Base-by-base conservation (phyloP, 495 filamentous ascomycete species). In the Aspergillus funiculosus region DNA sequence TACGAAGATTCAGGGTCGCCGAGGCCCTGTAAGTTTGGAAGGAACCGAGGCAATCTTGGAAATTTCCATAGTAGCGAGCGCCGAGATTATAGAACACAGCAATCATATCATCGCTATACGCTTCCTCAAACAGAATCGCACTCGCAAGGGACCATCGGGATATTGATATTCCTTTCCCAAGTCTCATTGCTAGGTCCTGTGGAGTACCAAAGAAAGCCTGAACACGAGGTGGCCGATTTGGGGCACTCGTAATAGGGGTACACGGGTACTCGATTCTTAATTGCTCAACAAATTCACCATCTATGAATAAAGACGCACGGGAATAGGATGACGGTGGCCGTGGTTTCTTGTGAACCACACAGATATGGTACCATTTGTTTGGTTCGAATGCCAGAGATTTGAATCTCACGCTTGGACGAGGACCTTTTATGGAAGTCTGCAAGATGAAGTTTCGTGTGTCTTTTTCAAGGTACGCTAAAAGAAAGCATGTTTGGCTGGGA, bases 21-120 rank as follows among this genome's bases (percentile, higher is more conserved):
- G 94, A 96, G n/a, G 94, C 89, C 49, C 83, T 83, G 59, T 97
- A 98, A 0, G 92, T 98, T 58, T 96, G 90, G 57, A 98, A 95
- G 11, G 90, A 91, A 7, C 92, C 92, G 15, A 98, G 73, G 50
- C 88, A 89, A 59, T 98, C 92, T 60, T 98, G 92, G 54, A 91
- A 95, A 58, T 96, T 97, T 1, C 92, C 92, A 61, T 85, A 80
- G 55, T 98, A 98, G 25, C 88, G 81, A 15, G 87, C 82, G 1
- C 92, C 90, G 11, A 98, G 80, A 41, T 89, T 86, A 61, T 84
- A 87, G 53, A 91, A 85, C 2, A 97, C 92, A 18, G 91, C 82
- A 17, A 97, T 75, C 43, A 96, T 76, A 59, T 98, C 94, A 54
- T 96, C 91, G 43, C 87, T 95, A 31, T 94, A 76, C 1, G 83